phyloP scores from a whole-genome alignment of 306 rosid species.

The Geum urbanum region DNA sequence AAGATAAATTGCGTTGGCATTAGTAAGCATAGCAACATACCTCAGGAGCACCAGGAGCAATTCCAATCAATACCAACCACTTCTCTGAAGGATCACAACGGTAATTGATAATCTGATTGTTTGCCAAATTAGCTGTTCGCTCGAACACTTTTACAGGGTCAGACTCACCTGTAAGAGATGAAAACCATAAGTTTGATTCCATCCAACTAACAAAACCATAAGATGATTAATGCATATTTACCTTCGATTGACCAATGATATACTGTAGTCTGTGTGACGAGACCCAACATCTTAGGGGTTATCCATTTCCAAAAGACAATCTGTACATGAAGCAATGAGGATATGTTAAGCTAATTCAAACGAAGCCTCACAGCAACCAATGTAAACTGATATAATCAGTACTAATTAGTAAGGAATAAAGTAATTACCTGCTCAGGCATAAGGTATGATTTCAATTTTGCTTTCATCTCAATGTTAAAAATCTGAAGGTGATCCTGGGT shows the following conservation, averaged over 20 bases:
- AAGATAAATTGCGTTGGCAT: not conserved
- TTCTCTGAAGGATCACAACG: slow-evolving; percentile 97
- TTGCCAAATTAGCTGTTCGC: slow-evolving; percentile 86
- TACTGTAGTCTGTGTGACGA: slow-evolving; percentile 86
- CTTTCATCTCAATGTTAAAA: slow-evolving; percentile 91
- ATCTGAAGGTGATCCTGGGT: slow-evolving; percentile 97
- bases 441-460: slow-evolving; percentile 86
- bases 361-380: slow-evolving; percentile 5
- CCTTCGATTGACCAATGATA: slow-evolving; percentile 99
- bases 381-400: not conserved
- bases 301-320: slow-evolving; percentile 99
- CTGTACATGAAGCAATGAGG: slow-evolving; percentile 38
- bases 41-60: slow-evolving; percentile 99
- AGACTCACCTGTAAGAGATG: slow-evolving; percentile 65
- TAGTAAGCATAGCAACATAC: slow-evolving; percentile 38
- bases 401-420: slow-evolving; percentile 1
- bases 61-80: slow-evolving; percentile 99
- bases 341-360: slow-evolving; percentile 18
- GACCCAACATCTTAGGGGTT: slow-evolving; percentile 81
- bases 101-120: slow-evolving; percentile 94
- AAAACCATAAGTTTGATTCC: slow-evolving; percentile 8
- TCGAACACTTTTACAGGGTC: slow-evolving; percentile 96
- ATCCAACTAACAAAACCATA: slow-evolving; percentile 15
- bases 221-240: slow-evolving; percentile 28
- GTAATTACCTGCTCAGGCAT: slow-evolving; percentile 94